Evolutionary conservation across 805 yeast genomes (phyloP).

Genomic region (Candida peoriensis): DNA sequence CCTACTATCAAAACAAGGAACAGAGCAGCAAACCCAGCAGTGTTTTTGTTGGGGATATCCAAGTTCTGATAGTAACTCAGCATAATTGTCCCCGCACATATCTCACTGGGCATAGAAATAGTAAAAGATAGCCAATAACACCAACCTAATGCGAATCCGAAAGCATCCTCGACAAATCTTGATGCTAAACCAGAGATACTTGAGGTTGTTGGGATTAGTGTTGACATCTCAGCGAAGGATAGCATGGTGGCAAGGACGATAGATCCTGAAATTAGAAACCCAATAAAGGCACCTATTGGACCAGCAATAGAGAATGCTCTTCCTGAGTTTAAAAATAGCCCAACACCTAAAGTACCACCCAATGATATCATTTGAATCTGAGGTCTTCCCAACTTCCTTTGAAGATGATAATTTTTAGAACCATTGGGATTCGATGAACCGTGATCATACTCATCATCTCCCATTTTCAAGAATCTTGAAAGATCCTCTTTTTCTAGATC

Average conservation of each 20-base stretch:
- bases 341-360: constrained; percentile 79
- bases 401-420: constrained; percentile 28
- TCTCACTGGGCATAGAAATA: constrained; percentile 71
- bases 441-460: constrained; percentile 2
- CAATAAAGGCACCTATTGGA: constrained; percentile 69
- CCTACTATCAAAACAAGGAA: constrained; percentile 41
- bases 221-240: constrained; percentile 78
- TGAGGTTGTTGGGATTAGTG: constrained; percentile 72
- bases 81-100: constrained; percentile 77
- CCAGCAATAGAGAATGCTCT: constrained; percentile 72
- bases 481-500: constrained; percentile 17
- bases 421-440: constrained; percentile 1
- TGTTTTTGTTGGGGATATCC: constrained; percentile 40
- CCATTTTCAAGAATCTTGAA: constrained; percentile 1
- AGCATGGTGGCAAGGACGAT: constrained; percentile 65
- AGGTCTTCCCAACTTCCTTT: constrained; percentile 55
- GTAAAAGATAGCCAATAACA: constrained; percentile 70
- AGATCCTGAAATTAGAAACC: constrained; percentile 58
- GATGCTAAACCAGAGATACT: constrained; percentile 74
- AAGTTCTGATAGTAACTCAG: constrained; percentile 59
- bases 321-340: constrained; percentile 63
- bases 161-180: constrained; percentile 71
- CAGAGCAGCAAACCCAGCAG: constrained; percentile 66
- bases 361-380: constrained; percentile 76
- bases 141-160: constrained; percentile 72